phyloP scores from a whole-genome alignment of 1,139 yeast species.

The Kurtzmaniella quercitrusa region DNA sequence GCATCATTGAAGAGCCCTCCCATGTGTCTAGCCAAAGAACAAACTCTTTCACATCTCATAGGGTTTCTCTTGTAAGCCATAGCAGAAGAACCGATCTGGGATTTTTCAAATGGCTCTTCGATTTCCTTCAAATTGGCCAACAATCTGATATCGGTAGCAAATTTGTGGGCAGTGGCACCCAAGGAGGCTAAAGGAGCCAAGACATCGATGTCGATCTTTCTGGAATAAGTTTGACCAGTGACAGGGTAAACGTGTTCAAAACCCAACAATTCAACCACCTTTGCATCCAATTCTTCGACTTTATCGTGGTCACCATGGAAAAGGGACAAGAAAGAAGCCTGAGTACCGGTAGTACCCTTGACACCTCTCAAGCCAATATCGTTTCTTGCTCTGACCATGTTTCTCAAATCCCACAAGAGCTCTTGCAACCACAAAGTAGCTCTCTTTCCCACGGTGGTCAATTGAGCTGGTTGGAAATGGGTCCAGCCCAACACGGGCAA shows the following conservation, averaged over 20 bases:
- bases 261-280: slow-evolving; percentile 89
- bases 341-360: slow-evolving; percentile 99
- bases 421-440: slow-evolving; percentile 98
- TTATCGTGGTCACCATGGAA: slow-evolving; percentile 97
- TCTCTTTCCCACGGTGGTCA: slow-evolving; percentile 97
- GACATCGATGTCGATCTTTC: slow-evolving; percentile 95
- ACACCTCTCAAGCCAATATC: slow-evolving; percentile 97
- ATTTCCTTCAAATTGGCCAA: slow-evolving; percentile 95
- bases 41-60: slow-evolving; percentile 98
- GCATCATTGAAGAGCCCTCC: slow-evolving; percentile 91
- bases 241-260: slow-evolving; percentile 95
- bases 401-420: slow-evolving; percentile 94
- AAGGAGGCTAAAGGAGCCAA: slow-evolving; percentile 89
- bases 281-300: slow-evolving; percentile 86
- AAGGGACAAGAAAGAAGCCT: slow-evolving; percentile 89
- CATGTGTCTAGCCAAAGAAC: slow-evolving; percentile 93
- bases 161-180: slow-evolving; percentile 96
- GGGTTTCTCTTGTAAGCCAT: slow-evolving; percentile 99
- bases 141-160: slow-evolving; percentile 94
- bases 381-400: slow-evolving; percentile 91
- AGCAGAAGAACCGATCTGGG: slow-evolving; percentile 96
- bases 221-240: slow-evolving; percentile 97
- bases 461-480: slow-evolving; percentile 99
- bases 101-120: slow-evolving; percentile 97
- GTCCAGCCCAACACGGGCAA: slow-evolving; percentile 99